Evolutionary conservation across 2,329 filamentous ascomycete species (phyloP).

Genomic region (Claviceps spartinae): DNA sequence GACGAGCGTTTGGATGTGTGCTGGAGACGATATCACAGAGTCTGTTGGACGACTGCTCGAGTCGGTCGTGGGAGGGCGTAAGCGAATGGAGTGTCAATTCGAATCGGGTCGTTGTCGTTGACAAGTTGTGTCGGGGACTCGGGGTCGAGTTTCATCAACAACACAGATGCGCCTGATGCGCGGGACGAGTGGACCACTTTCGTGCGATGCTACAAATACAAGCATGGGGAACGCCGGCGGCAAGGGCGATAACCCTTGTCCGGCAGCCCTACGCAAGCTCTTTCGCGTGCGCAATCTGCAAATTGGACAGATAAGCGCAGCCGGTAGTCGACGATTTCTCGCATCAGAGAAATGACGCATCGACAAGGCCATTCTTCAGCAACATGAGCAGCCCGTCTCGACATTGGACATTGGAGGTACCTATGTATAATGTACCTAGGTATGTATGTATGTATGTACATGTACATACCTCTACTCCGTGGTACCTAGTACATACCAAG

Average conservation of each 20-base stretch:
- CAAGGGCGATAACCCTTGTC: neutral
- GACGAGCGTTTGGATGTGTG: neutral
- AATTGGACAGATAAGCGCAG: too few relatives aligned
- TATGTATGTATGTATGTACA: too few relatives aligned
- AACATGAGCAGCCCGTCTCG: too few relatives aligned
- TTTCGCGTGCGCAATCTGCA: too few relatives aligned
- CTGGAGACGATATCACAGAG: neutral
- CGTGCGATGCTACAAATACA: neutral
- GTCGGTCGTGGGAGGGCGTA: neutral
- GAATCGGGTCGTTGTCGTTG: neutral
- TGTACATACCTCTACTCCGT: too few relatives aligned
- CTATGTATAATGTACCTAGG: too few relatives aligned
- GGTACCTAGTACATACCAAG: too few relatives aligned
- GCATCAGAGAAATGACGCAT: too few relatives aligned
- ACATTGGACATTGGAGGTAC: too few relatives aligned
- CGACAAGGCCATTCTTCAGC: too few relatives aligned
- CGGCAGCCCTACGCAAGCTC: neutral
- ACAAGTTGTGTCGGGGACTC: neutral
- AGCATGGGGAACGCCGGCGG: slow-evolving; percentile 1
- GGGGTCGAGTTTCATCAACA: neutral
- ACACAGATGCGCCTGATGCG: neutral
- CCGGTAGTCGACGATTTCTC: too few relatives aligned
- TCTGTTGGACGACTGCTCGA: neutral
- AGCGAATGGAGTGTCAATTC: neutral
- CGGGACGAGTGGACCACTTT: slow-evolving; percentile 3